Percentiles rank a stretch among this genome's conserved stretches.
These are phyloP conservation scores for Rhodamnia argentea DNA, from an alignment of 345 rosid species.

Conservation along the genomic window DNA sequence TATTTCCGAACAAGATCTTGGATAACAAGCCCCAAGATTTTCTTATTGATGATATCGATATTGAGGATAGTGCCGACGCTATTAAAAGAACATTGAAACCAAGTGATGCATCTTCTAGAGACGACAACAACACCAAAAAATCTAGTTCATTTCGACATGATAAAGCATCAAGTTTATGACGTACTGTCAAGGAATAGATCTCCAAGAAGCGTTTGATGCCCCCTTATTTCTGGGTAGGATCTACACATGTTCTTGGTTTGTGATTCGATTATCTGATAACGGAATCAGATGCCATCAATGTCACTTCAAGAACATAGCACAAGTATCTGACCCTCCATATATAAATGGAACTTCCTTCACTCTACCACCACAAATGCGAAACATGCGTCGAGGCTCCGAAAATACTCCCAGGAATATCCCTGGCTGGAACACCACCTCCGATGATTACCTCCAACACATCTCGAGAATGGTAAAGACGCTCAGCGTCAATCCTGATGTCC, in stretches of 20 bases:
- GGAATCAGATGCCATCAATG: not conserved
- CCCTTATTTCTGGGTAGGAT: not conserved
- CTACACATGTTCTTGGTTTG: not conserved
- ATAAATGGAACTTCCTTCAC: not conserved
- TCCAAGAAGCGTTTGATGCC: not conserved
- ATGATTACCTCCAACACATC: constrained; percentile 22
- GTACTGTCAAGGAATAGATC: not conserved
- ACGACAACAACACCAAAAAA: not conserved
- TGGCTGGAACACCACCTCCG: constrained; percentile 21
- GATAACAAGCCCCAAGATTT: too few relatives aligned
- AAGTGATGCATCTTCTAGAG: not conserved
- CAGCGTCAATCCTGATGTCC: constrained; percentile 4
- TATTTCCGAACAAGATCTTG: too few relatives aligned
- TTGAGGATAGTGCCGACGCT: too few relatives aligned
- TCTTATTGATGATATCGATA: too few relatives aligned
- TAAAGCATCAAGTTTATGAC: not conserved
- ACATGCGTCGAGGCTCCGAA: not conserved
- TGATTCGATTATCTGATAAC: not conserved
- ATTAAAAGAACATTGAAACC: too few relatives aligned
- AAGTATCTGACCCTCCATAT: not conserved
- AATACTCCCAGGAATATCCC: not conserved
- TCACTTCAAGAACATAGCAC: not conserved
- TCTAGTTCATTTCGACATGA: not conserved
- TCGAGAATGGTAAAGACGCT: constrained; percentile 10
- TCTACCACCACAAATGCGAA: not conserved